Percentiles rank a stretch among this genome's conserved stretches.
phyloP scores from a whole-genome alignment of 1,284 basidiomycete genomes.

The Rhizopogon parksii region DNA sequence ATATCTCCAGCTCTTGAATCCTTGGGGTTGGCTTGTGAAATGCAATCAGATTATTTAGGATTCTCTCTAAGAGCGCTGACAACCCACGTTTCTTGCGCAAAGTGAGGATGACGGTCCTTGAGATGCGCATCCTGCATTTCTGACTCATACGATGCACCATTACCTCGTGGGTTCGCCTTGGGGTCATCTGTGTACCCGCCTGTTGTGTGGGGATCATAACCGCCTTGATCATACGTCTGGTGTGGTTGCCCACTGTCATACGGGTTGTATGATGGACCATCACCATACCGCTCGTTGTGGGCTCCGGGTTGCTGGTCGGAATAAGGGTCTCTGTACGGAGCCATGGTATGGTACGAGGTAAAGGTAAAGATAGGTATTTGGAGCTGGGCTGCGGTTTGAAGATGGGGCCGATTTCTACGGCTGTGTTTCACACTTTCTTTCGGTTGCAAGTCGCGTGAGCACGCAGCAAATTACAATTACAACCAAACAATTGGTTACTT shows the following conservation, averaged over 20 bases:
- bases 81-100: slow-evolving; percentile 29
- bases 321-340: slow-evolving; percentile 47
- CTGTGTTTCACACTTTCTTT: slow-evolving; percentile 2
- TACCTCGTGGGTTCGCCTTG: slow-evolving; percentile 18
- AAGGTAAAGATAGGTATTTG: background rate
- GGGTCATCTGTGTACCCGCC: slow-evolving; percentile 40
- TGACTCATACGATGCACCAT: slow-evolving; percentile 17
- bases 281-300: slow-evolving; percentile 32
- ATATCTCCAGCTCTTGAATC: slow-evolving; percentile 47
- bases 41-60: background rate
- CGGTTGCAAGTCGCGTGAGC: slow-evolving; percentile 9
- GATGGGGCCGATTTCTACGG: background rate
- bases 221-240: slow-evolving; percentile 42
- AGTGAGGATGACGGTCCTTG: slow-evolving; percentile 31
- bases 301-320: slow-evolving; percentile 32
- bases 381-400: slow-evolving; percentile 16
- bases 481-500: no score
- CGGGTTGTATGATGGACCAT: slow-evolving; percentile 40
- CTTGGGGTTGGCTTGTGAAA: slow-evolving; percentile 29
- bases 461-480: background rate
- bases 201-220: slow-evolving; percentile 33
- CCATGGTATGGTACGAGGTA: slow-evolving; percentile 21
- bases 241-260: slow-evolving; percentile 43
- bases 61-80: background rate
- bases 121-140: slow-evolving; percentile 22